phyloP scores from a whole-genome alignment of 768 basidiomycete species.

The Leucocoprinus leucothites region DNA sequence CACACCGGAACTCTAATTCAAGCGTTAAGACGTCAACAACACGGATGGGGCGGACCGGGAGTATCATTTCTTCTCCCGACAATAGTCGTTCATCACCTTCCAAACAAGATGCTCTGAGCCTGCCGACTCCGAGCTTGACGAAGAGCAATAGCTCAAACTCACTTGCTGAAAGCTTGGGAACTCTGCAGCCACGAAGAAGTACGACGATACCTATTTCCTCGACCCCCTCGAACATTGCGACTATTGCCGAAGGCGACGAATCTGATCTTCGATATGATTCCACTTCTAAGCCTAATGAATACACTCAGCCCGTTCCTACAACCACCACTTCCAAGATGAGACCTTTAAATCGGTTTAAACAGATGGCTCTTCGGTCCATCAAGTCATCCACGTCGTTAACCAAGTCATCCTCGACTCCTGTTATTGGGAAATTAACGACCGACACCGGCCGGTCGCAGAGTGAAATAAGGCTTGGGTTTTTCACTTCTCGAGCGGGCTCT shows the following conservation, averaged over 20 bases:
- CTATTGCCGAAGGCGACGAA: neutral
- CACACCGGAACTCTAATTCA: neutral
- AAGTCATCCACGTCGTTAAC: neutral
- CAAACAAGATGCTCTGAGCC: neutral
- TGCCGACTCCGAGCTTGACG: neutral
- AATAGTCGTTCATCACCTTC: neutral
- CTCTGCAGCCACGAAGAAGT: neutral
- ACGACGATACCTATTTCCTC: neutral
- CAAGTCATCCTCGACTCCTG: neutral
- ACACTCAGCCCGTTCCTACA: neutral
- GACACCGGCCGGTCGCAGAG: neutral
- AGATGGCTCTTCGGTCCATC: slow-evolving; percentile 1
- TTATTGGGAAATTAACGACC: neutral
- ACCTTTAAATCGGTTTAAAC: neutral
- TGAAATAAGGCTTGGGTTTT: slow-evolving; percentile 2
- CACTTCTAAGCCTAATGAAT: neutral
- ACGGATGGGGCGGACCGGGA: neutral
- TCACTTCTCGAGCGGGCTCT: neutral
- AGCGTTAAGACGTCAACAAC: neutral
- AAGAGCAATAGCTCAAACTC: neutral
- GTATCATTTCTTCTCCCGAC: neutral
- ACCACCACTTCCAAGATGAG: neutral
- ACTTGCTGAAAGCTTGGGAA: neutral
- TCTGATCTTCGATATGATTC: neutral
- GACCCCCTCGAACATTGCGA: neutral